Evolutionary conservation across 2,329 filamentous ascomycete species (phyloP), one percentile per base, ranked within the genome.

Genomic region (Nemania sp.): DNA sequence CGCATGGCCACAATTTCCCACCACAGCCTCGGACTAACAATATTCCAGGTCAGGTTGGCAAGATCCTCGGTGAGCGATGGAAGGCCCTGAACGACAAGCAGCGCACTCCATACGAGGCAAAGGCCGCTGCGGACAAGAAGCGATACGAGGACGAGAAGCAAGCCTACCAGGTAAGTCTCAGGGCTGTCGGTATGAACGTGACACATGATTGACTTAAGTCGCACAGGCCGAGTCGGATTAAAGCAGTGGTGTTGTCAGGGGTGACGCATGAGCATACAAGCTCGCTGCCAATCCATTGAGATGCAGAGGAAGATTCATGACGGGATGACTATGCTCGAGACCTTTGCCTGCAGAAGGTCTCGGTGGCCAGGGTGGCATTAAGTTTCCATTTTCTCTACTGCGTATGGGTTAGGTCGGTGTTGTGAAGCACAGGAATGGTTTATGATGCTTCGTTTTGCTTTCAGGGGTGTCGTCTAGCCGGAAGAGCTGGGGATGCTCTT

Each of bases 81-180:
- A 99, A 99, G 92, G 90, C 89, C 62, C 85, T 99, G 68, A 91
- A 86, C 79, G 92, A 97, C 71, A 92, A 95, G 85, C 91, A 98
- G 79, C 92, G 94, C 73, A 81, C 84, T 66, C 95, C 95, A 11
- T 99, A 98, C 74, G 94, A 98, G 81, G 90, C 91, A 77, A 98
- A 98, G 89, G 95, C 95, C 75, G 91, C 90, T 54, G 84, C 89
- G 67, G 95, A 99, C 82, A 99, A 98, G 91, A 97, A 98, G 89
- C 90, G 95, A 65, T 99, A 98, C 77, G 94, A 98, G 79, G 91
- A 97, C 71, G 92, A 98, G 87, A 99, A 99, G 87, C 89, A 90
- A 69, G 90, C 87, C 68, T 99, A 96, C 84, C 88, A 92, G 74
- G 92, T 96, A 83, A 83, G 89, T 80, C 3, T 45, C 40, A 37